Conservation (phyloP, 306 rosid species). For the Rubus parviflorus region DNA sequence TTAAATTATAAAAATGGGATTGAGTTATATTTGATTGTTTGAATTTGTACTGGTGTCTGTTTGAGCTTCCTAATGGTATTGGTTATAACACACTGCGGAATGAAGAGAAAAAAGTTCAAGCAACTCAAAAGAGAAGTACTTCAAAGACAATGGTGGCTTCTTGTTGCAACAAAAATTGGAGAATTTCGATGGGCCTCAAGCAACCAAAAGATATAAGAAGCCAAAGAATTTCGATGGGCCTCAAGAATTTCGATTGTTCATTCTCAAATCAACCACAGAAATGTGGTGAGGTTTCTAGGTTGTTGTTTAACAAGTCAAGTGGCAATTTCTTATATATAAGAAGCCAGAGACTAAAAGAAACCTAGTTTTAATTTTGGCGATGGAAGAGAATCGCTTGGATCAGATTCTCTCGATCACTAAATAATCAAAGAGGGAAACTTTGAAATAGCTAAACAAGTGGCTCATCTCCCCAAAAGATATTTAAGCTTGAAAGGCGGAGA, state of each 20-base stretch:
- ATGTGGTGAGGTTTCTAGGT: too few species aligned
- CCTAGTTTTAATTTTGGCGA: background rate
- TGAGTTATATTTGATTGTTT: background rate
- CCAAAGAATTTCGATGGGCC: too few species aligned
- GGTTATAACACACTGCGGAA: too few species aligned
- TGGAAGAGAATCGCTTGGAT: background rate
- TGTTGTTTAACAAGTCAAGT: conserved; percentile 18
- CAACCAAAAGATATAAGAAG: too few species aligned
- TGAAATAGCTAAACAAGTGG: background rate
- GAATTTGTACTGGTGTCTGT: conserved; percentile 11
- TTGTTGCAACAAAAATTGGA: conserved; percentile 17
- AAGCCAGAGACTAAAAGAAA: background rate
- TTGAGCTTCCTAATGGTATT: background rate
- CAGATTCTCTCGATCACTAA: too few species aligned
- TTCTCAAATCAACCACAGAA: too few species aligned
- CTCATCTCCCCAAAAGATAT: background rate
- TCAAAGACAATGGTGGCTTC: conserved; percentile 19
- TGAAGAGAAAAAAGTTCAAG: too few species aligned
- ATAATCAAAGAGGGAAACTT: background rate
- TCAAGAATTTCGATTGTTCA: too few species aligned
- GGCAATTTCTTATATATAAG: background rate
- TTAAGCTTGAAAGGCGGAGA: conserved; percentile 5
- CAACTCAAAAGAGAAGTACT: conserved; percentile 23
- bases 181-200: background rate
- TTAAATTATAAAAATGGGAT: too few species aligned